Conservation (phyloP, 768 basidiomycete genomes). For the Termitomyces sp. region DNA sequence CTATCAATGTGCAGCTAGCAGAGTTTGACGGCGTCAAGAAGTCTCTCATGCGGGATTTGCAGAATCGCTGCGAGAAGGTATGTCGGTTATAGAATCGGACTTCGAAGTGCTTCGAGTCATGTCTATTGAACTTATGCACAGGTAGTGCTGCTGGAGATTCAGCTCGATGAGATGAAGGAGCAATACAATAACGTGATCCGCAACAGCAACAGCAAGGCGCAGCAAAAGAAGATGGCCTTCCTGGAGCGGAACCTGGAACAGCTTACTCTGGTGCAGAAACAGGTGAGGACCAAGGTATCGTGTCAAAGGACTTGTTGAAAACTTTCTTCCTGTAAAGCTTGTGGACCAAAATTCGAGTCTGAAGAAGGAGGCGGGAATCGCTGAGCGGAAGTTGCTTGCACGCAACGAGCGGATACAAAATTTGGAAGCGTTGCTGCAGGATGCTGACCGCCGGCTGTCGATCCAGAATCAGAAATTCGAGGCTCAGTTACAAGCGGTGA, state of each 20-base stretch:
- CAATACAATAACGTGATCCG: constrained; percentile 98
- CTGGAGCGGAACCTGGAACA: constrained; percentile 95
- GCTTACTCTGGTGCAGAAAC: constrained; percentile 93
- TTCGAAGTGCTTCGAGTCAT: constrained; percentile 16
- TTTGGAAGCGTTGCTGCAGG: constrained; percentile 87
- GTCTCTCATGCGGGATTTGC: constrained; percentile 96
- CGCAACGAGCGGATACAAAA: constrained; percentile 98
- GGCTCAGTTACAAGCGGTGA: constrained; percentile 85
- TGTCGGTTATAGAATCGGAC: constrained; percentile 12
- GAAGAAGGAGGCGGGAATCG: constrained; percentile 96
- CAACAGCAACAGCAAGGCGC: constrained; percentile 97
- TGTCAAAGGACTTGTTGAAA: background rate
- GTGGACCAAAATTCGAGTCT: constrained; percentile 97
- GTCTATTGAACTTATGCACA: constrained; percentile 25
- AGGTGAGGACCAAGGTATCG: constrained; percentile 45
- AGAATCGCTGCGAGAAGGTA: constrained; percentile 99
- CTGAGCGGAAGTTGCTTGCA: constrained; percentile 93
- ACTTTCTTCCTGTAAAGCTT: constrained; percentile 48
- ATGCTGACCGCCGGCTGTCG: constrained; percentile 90
- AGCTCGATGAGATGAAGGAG: constrained; percentile 97
- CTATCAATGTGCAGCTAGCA: constrained; percentile 95
- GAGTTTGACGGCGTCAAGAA: constrained; percentile 99
- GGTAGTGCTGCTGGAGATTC: constrained; percentile 99
- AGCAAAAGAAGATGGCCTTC: constrained; percentile 99
- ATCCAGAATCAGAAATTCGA: constrained; percentile 96